A percentile compares a stretch with the other conserved stretches of the same genome.
phyloP scores from a whole-genome alignment of 805 yeast species.

The Barnettozyma botsteinii region DNA sequence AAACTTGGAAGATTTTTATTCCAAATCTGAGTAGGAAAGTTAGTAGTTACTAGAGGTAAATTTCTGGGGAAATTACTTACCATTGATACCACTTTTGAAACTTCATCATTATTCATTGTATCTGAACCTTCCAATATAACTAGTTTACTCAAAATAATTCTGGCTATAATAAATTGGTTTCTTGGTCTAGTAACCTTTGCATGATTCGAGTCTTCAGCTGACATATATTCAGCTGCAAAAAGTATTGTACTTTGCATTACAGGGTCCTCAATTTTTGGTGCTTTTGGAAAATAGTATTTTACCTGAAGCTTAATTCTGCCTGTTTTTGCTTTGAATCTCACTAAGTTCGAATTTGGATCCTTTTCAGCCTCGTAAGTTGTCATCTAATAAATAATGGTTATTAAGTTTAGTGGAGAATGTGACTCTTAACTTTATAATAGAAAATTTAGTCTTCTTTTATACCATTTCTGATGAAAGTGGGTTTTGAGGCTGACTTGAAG shows the following conservation, averaged over 20 bases:
- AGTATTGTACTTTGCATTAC: not conserved
- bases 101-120: slow-evolving; percentile 3
- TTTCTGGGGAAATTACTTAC: slow-evolving; percentile 9
- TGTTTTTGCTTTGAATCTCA: not conserved
- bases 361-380: no score
- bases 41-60: no score
- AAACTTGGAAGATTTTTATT: not conserved
- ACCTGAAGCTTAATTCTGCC: not conserved
- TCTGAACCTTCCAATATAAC: not conserved
- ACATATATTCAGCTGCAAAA: not conserved
- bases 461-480: no score
- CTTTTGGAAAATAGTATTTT: not conserved
- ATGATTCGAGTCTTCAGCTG: not conserved
- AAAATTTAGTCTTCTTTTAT: no score
- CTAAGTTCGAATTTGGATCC: no score
- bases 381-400: no score
- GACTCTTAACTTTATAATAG: no score
- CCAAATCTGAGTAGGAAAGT: slow-evolving; percentile 12
- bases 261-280: not conserved
- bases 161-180: slow-evolving; percentile 19
- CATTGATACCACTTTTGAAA: slow-evolving; percentile 12
- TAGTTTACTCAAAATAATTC: slow-evolving; percentile 6
- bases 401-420: no score
- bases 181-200: slow-evolving; percentile 13
- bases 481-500: no score